Base-by-base conservation (phyloP, 768 basidiomycete species). In the Suillus variegatus region DNA sequence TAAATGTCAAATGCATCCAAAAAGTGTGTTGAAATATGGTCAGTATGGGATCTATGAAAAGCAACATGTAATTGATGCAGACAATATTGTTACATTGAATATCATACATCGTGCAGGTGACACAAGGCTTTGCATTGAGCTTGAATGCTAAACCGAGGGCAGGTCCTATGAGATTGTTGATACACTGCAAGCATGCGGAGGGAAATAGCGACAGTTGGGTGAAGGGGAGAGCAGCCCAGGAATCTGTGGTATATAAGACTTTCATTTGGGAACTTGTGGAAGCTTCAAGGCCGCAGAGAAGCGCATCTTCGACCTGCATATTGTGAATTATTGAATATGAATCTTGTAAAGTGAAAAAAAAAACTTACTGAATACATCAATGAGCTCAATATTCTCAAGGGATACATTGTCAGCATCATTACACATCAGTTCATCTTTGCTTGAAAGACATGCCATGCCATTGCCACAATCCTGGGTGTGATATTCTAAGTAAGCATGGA, bases 61-160 rank as follows among this genome's bases (percentile, higher is more conserved):
- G 20, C 36, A 40, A 43, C 28, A 43, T 60, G 32, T 60, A 22
- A 60, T 22, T 60, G 6, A 32, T 60, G 18, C 40, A 28, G 6
- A 7, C n/a, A 38, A 43, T 43, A 62, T 6, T n/a, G 16, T 6
- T 43, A 16, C 1, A 62, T 41, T 35, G n/a, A 52, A 43, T 25
- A 13, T 41, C 12, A 1, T 63, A 66, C 62, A 51, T 63, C 9
- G 28, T 66, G 62, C 0, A 66, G 54, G 52, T 63, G 62, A 25
- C 65, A 66, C 41, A 66, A 32, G 5, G 25, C 4, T n/a, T 66
- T 63, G n/a, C 40, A 44, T 12, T 63, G 61, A 2, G 56, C 65
- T 35, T 70, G 67, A 10, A 71, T 67, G 6, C 56, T 47, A 6
- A 70, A 70, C 1, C 36, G n/a, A 0, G 67, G 69, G 28, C 66